Evolutionary conservation across 257 asterid genomes (phyloP).

Genomic region (Solanum neorickii): DNA sequence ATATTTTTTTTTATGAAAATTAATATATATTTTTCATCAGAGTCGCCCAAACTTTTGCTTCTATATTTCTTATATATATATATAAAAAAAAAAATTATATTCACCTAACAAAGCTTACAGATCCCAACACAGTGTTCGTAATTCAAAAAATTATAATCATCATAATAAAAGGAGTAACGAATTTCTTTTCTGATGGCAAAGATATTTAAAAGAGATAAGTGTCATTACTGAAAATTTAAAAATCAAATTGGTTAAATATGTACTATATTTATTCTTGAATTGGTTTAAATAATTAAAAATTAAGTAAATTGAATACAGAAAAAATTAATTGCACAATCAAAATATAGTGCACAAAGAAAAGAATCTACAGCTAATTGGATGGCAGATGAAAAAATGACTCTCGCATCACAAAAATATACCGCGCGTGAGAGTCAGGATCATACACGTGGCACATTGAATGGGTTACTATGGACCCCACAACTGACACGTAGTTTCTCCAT

Average conservation of each 20-base stretch:
- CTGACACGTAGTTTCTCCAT: not conserved
- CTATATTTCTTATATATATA: no score
- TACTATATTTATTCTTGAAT: not conserved
- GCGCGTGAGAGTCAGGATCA: not conserved
- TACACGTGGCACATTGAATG: constrained; percentile 6
- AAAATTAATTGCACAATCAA: not conserved
- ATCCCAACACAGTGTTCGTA: not conserved
- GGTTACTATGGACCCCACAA: not conserved
- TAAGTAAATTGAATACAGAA: not conserved
- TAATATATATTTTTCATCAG: not conserved
- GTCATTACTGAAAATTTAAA: not conserved
- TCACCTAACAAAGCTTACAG: not conserved
- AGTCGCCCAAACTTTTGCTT: no score
- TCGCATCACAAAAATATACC: not conserved
- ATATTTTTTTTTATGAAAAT: no score
- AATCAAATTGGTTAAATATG: not conserved
- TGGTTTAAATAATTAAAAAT: not conserved
- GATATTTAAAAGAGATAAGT: not conserved
- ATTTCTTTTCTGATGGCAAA: not conserved
- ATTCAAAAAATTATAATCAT: not conserved
- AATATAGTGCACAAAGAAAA: not conserved
- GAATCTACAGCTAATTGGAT: not conserved
- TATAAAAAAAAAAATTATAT: no score
- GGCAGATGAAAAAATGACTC: not conserved
- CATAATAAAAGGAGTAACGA: not conserved